Evolutionary conservation across 225 moss, liverwort and hornwort species (phyloP).

Genomic region (Sphagnum contortum): DNA sequence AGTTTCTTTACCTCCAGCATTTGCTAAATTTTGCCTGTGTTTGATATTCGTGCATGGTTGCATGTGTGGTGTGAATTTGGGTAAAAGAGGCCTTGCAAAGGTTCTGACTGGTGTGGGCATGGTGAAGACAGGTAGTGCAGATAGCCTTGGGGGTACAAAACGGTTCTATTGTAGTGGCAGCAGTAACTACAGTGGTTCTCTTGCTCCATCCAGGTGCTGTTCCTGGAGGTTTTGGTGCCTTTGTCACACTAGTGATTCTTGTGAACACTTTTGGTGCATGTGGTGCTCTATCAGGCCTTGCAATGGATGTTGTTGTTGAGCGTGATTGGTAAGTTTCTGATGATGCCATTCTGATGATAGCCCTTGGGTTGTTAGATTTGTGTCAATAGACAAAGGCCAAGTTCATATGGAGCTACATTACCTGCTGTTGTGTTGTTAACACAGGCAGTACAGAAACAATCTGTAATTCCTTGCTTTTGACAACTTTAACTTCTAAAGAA

Average conservation of each 20-base stretch:
- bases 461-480: too few species aligned
- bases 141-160: conserved; percentile 75
- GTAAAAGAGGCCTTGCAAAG: too few species aligned
- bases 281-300: conserved; percentile 68
- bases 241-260: conserved; percentile 41
- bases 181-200: conserved; percentile 48
- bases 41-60: too few species aligned
- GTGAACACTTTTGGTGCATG: conserved; percentile 66
- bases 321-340: conserved; percentile 61
- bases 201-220: conserved; percentile 51
- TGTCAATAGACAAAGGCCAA: too few species aligned
- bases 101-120: too few species aligned
- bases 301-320: conserved; percentile 84
- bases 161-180: conserved; percentile 61
- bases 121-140: conserved; percentile 52
- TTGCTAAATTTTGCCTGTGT: neutral
- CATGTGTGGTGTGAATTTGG: too few species aligned
- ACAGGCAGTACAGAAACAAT: too few species aligned
- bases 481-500: too few species aligned
- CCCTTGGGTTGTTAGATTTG: neutral
- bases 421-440: too few species aligned
- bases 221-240: conserved; percentile 34
- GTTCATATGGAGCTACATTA: too few species aligned
- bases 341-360: neutral
- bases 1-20: neutral